phyloP scores from a whole-genome alignment of 2,329 filamentous ascomycete species.

The Botrytis aclada region DNA sequence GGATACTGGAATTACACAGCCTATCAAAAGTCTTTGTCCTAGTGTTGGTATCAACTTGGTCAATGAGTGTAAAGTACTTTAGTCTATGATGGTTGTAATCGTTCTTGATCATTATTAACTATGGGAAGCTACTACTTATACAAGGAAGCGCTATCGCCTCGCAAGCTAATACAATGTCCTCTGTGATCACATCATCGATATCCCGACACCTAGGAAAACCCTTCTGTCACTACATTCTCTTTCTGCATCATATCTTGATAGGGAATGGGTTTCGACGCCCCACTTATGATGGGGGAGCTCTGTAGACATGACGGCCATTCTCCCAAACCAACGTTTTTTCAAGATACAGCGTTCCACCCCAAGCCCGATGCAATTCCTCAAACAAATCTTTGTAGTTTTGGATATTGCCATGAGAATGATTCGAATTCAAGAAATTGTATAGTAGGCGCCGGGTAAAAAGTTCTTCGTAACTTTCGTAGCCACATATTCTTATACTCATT shows the following conservation, averaged over 20 bases:
- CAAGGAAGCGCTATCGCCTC: not conserved
- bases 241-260: not conserved
- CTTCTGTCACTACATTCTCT: not conserved
- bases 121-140: not conserved
- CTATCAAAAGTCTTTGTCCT: not conserved
- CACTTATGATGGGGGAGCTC: not conserved
- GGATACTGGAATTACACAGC: not conserved
- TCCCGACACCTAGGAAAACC: not conserved
- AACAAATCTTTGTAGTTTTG: not conserved
- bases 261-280: not conserved
- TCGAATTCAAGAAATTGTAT: not conserved
- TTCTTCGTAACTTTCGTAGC: not conserved
- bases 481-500: not conserved
- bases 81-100: not conserved
- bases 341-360: not conserved
- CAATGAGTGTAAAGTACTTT: not conserved
- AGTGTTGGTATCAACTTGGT: not conserved
- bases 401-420: not conserved
- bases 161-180: not conserved
- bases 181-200: not conserved
- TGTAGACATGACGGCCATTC: not conserved
- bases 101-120: not conserved
- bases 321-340: not conserved
- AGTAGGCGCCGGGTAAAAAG: fast-evolving
- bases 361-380: not conserved